phyloP scores from a whole-genome alignment of 2,329 filamentous ascomycete genomes.

The Xenosphaeropsis pyriputrescens region DNA sequence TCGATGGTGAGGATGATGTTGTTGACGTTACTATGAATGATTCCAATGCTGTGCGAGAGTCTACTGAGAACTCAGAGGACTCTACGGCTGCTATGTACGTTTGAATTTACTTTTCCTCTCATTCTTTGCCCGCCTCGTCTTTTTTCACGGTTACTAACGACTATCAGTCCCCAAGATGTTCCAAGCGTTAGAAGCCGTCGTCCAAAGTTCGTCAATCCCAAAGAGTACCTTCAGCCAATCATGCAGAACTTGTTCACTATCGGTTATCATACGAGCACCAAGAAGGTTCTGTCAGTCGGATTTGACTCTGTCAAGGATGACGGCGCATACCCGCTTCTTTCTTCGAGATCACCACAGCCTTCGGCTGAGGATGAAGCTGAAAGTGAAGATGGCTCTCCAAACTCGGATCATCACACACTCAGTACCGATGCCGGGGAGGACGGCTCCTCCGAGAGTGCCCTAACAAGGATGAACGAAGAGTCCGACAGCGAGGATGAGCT shows the following conservation, averaged over 20 bases:
- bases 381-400: constrained; percentile 10
- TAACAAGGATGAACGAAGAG: constrained; percentile 44
- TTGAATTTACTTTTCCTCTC: too few relatives aligned
- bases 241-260: constrained; percentile 66
- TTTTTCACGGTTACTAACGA: constrained; percentile 2
- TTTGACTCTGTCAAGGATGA: constrained; percentile 48
- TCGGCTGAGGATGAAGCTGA: constrained; percentile 7
- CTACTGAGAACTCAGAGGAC: constrained; percentile 2
- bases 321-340: constrained; percentile 35
- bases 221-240: constrained; percentile 41
- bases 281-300: constrained; percentile 52
- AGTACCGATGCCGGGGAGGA: constrained; percentile 32
- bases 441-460: not conserved
- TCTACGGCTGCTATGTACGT: not conserved
- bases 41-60: constrained; percentile 13
- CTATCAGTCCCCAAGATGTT: constrained; percentile 5
- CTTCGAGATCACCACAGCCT: constrained; percentile 24
- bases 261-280: constrained; percentile 41
- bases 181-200: constrained; percentile 13
- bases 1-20: constrained; percentile 80
- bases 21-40: constrained; percentile 83
- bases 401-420: constrained; percentile 28
- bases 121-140: too few relatives aligned
- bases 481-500: constrained; percentile 33
- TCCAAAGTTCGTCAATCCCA: constrained; percentile 36